Base-by-base conservation (phyloP, 2,329 filamentous ascomycete genomes). In the Xylariaceae sp. region DNA sequence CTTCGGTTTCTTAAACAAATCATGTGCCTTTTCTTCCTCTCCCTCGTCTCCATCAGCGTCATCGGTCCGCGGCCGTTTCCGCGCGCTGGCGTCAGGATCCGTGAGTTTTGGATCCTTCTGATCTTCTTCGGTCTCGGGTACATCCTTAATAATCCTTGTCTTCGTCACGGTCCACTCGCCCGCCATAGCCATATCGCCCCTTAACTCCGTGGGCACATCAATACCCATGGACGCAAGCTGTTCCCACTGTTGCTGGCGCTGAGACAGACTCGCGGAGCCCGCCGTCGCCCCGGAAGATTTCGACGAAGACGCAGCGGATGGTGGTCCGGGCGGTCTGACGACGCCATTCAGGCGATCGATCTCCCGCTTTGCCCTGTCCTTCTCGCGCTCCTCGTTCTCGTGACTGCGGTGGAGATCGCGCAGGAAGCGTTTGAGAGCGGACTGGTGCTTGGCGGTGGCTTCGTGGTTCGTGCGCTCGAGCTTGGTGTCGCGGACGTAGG, bases 401-500 rank as follows among this genome's bases (percentile, higher is more conserved):
- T 95, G 89, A 58, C 82, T 84, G 66, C 89, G 89, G 76, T 97
- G 92, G 6, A 99, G 82, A 62, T 95, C 89, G 65, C 92, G 88
- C 7, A 99, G 82, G 66, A 92, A 94, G 56, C 93, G 90, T 76
- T 96, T 95, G 61, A 97, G 84, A 65, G 84, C 88, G 70, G 85
- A 84, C 76, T 96, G 91, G 74, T 97, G 92, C 73, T 88, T 91
- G 11, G 79, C 87, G 0, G 90, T 96, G 30, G 89, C 84, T 75
- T 97, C 92, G 76, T 97, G 92, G 75, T 97, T 93, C 65, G 86
- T 82, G 67, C 88, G 88, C 74, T 96, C 92, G 74, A 97, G 85
- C 67, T 90, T 87, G 18, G 92, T 97, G 79, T 99, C 94, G 75
- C 90, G 89, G 53, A 99, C 89, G 75, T 87, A 97, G 72, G 83